These are phyloP conservation scores for Pascua guehoae DNA, from an alignment of 1,284 basidiomycete genomes.

Conservation along the genomic window DNA sequence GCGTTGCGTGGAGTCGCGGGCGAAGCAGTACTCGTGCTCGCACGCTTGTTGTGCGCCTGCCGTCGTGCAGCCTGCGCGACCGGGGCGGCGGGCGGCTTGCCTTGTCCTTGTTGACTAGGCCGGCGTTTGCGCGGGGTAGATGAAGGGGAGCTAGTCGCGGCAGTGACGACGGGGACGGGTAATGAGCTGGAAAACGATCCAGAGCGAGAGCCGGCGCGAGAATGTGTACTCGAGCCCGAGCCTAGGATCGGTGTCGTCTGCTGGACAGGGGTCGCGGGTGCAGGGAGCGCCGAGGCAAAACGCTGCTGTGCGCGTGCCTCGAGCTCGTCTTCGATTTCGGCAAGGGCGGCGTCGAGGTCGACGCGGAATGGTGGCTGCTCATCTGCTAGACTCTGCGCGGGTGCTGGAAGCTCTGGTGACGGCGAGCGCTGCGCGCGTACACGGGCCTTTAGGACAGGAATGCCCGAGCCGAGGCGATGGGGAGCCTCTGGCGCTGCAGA, in stretches of 20 bases:
- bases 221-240: no score
- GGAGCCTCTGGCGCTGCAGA: conserved; percentile 13
- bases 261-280: neutral
- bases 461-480: conserved; percentile 11
- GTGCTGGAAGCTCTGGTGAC: conserved; percentile 13
- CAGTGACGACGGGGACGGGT: no score
- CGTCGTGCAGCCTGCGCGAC: no score
- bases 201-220: no score
- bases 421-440: conserved; percentile 8
- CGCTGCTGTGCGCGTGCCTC: conserved; percentile 15
- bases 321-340: conserved; percentile 21
- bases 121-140: no score
- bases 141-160: no score
- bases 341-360: conserved; percentile 18
- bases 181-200: no score
- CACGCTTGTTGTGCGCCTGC: no score
- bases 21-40: no score
- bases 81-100: no score
- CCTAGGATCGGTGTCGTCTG: neutral
- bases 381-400: conserved; percentile 5
- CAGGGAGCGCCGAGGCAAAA: conserved; percentile 11
- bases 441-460: conserved; percentile 20
- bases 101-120: no score
- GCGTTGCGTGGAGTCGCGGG: no score
- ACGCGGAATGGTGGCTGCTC: conserved; percentile 18